phyloP scores from a whole-genome alignment of 352 stramenopile genomes.

The Plasmopara viticola region DNA sequence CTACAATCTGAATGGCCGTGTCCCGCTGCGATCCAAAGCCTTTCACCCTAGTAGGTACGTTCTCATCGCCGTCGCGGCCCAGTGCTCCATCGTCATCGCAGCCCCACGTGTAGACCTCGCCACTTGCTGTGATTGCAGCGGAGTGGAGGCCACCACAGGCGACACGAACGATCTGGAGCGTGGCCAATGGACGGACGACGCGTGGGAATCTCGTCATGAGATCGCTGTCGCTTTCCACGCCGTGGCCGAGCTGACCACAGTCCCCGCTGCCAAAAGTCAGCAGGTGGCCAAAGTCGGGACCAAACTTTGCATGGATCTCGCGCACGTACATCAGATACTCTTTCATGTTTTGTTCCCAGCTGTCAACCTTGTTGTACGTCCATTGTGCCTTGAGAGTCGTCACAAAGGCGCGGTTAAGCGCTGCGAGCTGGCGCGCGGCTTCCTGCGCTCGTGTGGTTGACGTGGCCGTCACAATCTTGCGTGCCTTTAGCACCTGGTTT shows the following conservation, averaged over 20 bases:
- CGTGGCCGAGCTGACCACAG: slow-evolving; percentile 89
- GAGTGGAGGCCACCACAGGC: slow-evolving; percentile 90
- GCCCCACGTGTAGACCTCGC: slow-evolving; percentile 93
- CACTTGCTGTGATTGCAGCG: slow-evolving; percentile 76
- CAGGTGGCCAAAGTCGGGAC: slow-evolving; percentile 32
- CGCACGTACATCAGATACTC: slow-evolving; percentile 74
- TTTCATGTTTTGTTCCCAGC: slow-evolving; percentile 71
- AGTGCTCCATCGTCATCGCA: slow-evolving; percentile 90
- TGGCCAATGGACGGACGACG: slow-evolving; percentile 34
- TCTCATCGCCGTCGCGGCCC: slow-evolving; percentile 76
- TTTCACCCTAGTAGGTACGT: slow-evolving; percentile 53
- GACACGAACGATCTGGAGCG: slow-evolving; percentile 55
- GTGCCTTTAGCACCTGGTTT: slow-evolving; percentile 40
- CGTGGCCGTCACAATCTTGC: slow-evolving; percentile 31
- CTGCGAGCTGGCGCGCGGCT: slow-evolving; percentile 45
- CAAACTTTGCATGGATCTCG: slow-evolving; percentile 57
- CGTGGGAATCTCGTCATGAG: slow-evolving; percentile 76
- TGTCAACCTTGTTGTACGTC: slow-evolving; percentile 50
- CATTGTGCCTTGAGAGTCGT: slow-evolving; percentile 54
- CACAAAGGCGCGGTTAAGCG: slow-evolving; percentile 68
- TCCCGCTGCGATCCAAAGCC: slow-evolving; percentile 44
- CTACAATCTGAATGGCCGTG: slow-evolving; percentile 63
- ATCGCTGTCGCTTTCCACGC: slow-evolving; percentile 62
- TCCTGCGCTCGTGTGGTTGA: slow-evolving; percentile 29
- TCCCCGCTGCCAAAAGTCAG: slow-evolving; percentile 90